Percentiles rank a stretch among this genome's conserved stretches.
Conservation (phyloP, 2,329 filamentous ascomycete species). For the Microthyrium microscopicum region DNA sequence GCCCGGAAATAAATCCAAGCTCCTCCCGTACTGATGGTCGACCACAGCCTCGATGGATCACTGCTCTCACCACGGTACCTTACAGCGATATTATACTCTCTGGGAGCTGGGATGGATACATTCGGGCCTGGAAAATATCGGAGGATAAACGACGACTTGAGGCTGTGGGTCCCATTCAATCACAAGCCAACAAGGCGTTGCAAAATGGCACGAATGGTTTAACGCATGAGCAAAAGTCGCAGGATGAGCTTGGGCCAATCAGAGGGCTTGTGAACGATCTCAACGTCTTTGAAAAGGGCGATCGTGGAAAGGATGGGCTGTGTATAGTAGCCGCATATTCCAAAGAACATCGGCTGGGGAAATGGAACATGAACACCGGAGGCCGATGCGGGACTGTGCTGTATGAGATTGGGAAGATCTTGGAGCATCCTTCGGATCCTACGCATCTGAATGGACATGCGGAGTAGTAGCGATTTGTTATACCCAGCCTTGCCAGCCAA, state of each 20-base stretch:
- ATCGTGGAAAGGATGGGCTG: constrained; percentile 54
- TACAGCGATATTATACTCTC: constrained; percentile 82
- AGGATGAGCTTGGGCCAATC: constrained; percentile 20
- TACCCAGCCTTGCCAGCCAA: too few species aligned
- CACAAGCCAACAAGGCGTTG: neutral
- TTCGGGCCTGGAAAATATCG: constrained; percentile 71
- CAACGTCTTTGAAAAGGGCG: constrained; percentile 69
- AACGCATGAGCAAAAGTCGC: constrained; percentile 10
- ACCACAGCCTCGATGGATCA: constrained; percentile 72
- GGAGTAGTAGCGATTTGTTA: neutral
- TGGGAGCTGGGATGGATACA: constrained; percentile 84
- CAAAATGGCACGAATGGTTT: constrained; percentile 8
- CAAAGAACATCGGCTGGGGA: constrained; percentile 69
- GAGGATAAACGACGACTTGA: constrained; percentile 70
- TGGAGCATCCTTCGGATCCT: constrained; percentile 4
- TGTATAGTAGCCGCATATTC: constrained; percentile 76
- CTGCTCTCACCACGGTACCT: constrained; percentile 68
- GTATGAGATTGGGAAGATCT: constrained; percentile 53
- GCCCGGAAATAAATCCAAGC: constrained; percentile 51
- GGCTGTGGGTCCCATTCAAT: constrained; percentile 48
- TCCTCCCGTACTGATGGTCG: constrained; percentile 32
- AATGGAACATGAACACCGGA: constrained; percentile 50
- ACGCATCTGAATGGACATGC: neutral
- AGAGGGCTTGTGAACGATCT: constrained; percentile 80
- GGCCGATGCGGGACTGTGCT: constrained; percentile 75